Conservation (phyloP, 768 basidiomycete genomes). For the Dentipellis fragilis region DNA sequence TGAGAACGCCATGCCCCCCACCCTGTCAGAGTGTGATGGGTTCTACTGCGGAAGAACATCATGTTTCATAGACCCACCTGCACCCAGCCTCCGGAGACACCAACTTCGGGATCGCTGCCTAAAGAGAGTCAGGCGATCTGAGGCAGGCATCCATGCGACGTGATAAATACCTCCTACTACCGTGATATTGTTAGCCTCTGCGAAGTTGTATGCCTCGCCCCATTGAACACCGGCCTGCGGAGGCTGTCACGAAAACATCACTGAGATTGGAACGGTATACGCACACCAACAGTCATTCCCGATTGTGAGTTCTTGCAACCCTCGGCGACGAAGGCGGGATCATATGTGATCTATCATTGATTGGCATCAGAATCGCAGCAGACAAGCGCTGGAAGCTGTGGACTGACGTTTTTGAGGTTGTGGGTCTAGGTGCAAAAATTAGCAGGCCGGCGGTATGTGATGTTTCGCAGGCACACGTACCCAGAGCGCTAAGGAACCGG, state of each 20-base stretch:
- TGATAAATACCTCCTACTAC: slow-evolving; percentile 3
- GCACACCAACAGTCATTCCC: slow-evolving; percentile 22
- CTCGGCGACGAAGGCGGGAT: slow-evolving; percentile 9
- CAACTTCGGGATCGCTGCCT: slow-evolving; percentile 26
- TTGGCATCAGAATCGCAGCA: too few relatives aligned
- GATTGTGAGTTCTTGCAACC: slow-evolving; percentile 17
- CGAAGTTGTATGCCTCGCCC: slow-evolving; percentile 24
- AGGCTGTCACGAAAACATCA: not conserved
- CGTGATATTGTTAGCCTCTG: slow-evolving; percentile 26
- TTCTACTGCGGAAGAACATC: not conserved
- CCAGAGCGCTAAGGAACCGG: slow-evolving; percentile 19
- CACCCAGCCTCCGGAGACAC: slow-evolving; percentile 27
- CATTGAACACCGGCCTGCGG: slow-evolving; percentile 23
- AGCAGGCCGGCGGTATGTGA: not conserved
- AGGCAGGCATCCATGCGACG: not conserved
- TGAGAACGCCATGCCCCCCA: slow-evolving; percentile 21
- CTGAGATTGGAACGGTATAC: not conserved
- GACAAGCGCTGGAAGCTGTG: not conserved
- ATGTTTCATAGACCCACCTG: slow-evolving; percentile 13
- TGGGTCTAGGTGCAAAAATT: slow-evolving; percentile 6
- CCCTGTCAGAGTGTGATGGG: slow-evolving; percentile 13
- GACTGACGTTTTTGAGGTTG: slow-evolving; percentile 10
- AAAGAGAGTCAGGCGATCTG: not conserved
- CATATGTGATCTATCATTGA: slow-evolving; percentile 10
- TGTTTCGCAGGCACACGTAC: slow-evolving; percentile 4